Percentiles rank a stretch among this genome's conserved stretches.
Evolutionary conservation across 305 asterid genomes (phyloP).

Genomic region (Fraxinus sp.): DNA sequence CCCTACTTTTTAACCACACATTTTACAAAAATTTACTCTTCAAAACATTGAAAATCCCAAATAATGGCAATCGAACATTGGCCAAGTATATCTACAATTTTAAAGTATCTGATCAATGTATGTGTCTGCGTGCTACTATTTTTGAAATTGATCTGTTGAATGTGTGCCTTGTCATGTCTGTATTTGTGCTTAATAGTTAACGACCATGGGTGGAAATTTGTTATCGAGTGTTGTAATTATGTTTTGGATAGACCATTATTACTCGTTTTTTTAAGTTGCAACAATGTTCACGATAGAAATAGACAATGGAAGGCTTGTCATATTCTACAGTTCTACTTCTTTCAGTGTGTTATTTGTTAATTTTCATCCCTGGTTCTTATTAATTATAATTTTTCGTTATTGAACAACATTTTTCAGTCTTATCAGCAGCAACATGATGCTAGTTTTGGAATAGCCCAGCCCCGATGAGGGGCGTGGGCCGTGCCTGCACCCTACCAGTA

Average conservation of each 20-base stretch:
- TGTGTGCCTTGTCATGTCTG: not conserved
- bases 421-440: constrained; percentile 81
- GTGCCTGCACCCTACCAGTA: constrained; percentile 87
- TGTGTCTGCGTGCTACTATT: not conserved
- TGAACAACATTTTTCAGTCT: constrained; percentile 51
- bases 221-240: not conserved
- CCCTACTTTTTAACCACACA: not conserved
- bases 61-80: not conserved
- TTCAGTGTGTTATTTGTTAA: not conserved
- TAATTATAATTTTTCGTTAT: not conserved
- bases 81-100: not conserved
- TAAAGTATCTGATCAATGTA: not conserved
- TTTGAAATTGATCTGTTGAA: not conserved
- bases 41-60: not conserved
- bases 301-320: not conserved
- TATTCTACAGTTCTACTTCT: not conserved
- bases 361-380: not conserved
- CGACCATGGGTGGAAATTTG: not conserved
- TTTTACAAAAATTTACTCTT: not conserved
- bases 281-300: not conserved
- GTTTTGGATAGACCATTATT: not conserved
- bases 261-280: not conserved
- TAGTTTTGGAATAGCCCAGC: constrained; percentile 99
- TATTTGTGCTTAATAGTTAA: not conserved
- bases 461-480: constrained; percentile 99